Evolutionary conservation across 345 rosid genomes (phyloP).

Genomic region (Populus ilicifolia): DNA sequence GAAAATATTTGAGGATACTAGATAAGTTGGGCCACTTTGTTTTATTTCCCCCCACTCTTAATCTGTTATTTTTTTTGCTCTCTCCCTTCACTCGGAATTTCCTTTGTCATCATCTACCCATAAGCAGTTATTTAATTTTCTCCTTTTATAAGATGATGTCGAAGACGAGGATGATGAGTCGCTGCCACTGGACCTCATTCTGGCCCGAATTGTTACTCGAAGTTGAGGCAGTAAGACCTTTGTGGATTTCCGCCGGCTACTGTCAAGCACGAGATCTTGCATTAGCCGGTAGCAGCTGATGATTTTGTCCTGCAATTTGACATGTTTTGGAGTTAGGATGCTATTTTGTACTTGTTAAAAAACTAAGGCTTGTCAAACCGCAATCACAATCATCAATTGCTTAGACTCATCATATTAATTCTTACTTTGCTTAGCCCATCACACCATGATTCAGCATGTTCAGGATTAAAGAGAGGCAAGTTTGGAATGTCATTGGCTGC

Average conservation of each 20-base stretch:
- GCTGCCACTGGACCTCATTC: conserved; percentile 44
- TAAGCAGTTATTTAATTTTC: conserved; percentile 56
- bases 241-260: conserved; percentile 42
- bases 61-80: conserved; percentile 4
- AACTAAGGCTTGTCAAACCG: neutral
- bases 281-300: conserved; percentile 70
- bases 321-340: conserved; percentile 2
- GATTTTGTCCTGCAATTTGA: conserved; percentile 65
- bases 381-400: neutral
- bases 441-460: conserved; percentile 91
- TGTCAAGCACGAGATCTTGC: conserved; percentile 56
- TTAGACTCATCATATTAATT: neutral
- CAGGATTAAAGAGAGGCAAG: conserved; percentile 59
- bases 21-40: conserved; percentile 30
- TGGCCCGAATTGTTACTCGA: conserved; percentile 58
- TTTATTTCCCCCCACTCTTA: neutral
- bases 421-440: conserved; percentile 87
- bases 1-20: conserved; percentile 48
- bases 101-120: conserved; percentile 70
- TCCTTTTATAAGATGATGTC: conserved; percentile 54
- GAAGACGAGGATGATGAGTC: conserved; percentile 59
- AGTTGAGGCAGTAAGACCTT: conserved; percentile 54
- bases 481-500: conserved; percentile 80
- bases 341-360: neutral
- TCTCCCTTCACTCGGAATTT: conserved; percentile 39